A percentile compares a stretch with the other conserved stretches of the same genome.
Conservation (phyloP, 306 rosid genomes). For the Dryas alaskensis region DNA sequence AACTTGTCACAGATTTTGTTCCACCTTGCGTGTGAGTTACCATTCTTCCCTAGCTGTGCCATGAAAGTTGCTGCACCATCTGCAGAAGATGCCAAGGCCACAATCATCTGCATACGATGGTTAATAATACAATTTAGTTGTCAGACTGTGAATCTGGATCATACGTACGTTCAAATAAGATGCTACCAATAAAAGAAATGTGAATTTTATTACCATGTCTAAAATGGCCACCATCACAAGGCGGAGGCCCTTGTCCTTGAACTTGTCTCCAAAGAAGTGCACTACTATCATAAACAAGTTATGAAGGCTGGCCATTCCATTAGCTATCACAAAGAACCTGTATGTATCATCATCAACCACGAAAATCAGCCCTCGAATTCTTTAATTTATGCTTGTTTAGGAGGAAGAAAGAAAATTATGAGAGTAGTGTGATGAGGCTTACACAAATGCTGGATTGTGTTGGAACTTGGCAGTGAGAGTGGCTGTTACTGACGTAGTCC, state of each 20-base stretch:
- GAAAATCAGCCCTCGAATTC: neutral
- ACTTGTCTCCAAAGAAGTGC: slow-evolving; percentile 44
- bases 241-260: slow-evolving; percentile 59
- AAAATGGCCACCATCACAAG: slow-evolving; percentile 64
- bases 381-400: neutral
- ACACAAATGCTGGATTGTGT: slow-evolving; percentile 89
- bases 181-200: too few species aligned
- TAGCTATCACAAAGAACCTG: slow-evolving; percentile 89
- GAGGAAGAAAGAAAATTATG: neutral
- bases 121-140: neutral
- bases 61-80: slow-evolving; percentile 90
- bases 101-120: slow-evolving; percentile 35
- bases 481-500: slow-evolving; percentile 47
- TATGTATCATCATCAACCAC: slow-evolving; percentile 1
- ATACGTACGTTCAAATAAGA: too few species aligned
- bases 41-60: slow-evolving; percentile 74
- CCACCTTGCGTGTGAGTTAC: slow-evolving; percentile 89
- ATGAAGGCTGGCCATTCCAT: slow-evolving; percentile 70
- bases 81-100: slow-evolving; percentile 62
- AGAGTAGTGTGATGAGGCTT: slow-evolving; percentile 16
- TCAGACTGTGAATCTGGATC: too few species aligned
- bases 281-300: slow-evolving; percentile 60
- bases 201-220: slow-evolving; percentile 56
- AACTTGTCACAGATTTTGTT: slow-evolving; percentile 85
- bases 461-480: slow-evolving; percentile 59